These are phyloP conservation scores for Monosporascus sp. DNA, from an alignment of 2,329 filamentous ascomycete species.

Conservation along the genomic window DNA sequence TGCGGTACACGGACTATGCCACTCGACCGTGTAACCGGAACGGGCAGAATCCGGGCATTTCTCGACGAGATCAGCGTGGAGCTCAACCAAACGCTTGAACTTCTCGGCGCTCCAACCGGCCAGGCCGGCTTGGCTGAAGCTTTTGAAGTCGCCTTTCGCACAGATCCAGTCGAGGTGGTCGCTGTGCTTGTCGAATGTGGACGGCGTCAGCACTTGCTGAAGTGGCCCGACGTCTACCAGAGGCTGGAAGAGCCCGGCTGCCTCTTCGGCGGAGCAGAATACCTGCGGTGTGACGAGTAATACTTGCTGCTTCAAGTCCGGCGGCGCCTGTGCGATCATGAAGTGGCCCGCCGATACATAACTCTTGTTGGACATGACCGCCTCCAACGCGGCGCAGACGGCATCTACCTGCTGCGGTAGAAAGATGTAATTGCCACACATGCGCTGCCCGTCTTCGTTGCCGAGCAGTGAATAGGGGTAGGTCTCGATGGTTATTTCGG, in stretches of 20 bases:
- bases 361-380: constrained; percentile 9
- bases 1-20: constrained; percentile 11
- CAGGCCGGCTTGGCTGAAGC: constrained; percentile 18
- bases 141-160: constrained; percentile 20
- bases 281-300: constrained; percentile 10
- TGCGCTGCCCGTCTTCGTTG: constrained; percentile 18
- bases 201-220: constrained; percentile 13
- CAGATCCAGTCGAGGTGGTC: constrained; percentile 16
- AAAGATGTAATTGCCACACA: constrained; percentile 24
- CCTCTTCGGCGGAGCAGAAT: constrained; percentile 9
- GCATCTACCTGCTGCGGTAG: constrained; percentile 19
- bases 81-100: constrained; percentile 8
- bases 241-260: constrained; percentile 11
- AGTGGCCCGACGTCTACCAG: constrained; percentile 19
- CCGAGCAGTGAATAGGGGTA: constrained; percentile 17
- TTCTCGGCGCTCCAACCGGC: constrained; percentile 10
- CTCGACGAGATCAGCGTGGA: constrained; percentile 9
- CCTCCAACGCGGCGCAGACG: constrained; percentile 20
- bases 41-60: constrained; percentile 16
- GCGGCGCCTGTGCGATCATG: constrained; percentile 17
- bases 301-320: constrained; percentile 14
- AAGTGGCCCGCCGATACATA: constrained; percentile 18
- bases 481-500: constrained; percentile 21
- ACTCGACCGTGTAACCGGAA: constrained; percentile 17
- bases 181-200: constrained; percentile 19